Evolutionary conservation across 2,329 filamentous ascomycete species (phyloP), one percentile per base, ranked within the genome.

Genomic region (Colletotrichum neosansevieriae): DNA sequence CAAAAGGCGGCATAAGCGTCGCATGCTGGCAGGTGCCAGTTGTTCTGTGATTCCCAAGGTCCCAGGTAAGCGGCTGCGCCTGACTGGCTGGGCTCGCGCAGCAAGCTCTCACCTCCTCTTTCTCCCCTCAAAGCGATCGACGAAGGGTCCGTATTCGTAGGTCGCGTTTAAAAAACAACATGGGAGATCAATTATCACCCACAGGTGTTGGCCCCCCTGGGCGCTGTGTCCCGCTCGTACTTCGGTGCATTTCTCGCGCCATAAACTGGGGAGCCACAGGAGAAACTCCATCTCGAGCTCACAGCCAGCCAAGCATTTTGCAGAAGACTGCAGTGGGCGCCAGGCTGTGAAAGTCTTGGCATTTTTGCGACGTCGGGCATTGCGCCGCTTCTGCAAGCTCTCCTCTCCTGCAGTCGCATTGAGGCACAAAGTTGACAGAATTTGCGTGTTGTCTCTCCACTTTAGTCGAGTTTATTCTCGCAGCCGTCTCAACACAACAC

Each of bases 171-270:
- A 21, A 17, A 21, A 17, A 59, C 42, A 40, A 32, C 38, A 50
- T 51, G 32, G 34, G 38, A 58, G 53, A 58, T 45, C 21, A 49
- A 56, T 12, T 6, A 63, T 49, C 45, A 12, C 44, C 36, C 53
- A 56, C 29, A 40, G 24, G 15, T 38, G n/a, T 49, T 6, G 29
- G 29, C 29, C 29, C 29, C 29, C 29, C 29, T 29, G 19, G 17
- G 12, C 34, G 49, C 24, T 32, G 50, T 36, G 64, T 44, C 59
- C 51, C 64, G 64, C 64, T 42, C 53, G 29, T 54, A 58, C 53
- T 54, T 59, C 65, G 60, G 65, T 59, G 36, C 59, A 63, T 63
- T 67, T 63, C 38, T 67, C 53, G 60, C 65, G 60, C 61, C 60
- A 64, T 59, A 32, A 29, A 53, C 58, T 15, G 17, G 45, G 64